A percentile compares a stretch with the other conserved stretches of the same genome.
Evolutionary conservation across 169 alveolate species (phyloP).

Genomic region (Eimeria falciformis): DNA sequence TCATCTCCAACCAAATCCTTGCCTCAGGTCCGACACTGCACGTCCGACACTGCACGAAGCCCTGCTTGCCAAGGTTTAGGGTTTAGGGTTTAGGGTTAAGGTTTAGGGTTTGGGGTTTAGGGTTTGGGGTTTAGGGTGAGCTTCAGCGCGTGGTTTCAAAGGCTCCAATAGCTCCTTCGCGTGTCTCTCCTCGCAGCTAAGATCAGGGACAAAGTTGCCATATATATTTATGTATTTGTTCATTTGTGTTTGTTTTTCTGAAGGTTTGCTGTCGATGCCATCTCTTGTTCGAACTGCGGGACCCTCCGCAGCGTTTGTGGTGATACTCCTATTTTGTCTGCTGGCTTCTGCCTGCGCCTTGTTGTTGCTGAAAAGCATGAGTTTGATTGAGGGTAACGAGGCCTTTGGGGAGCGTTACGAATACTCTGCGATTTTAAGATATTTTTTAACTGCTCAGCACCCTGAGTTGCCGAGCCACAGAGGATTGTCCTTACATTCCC

Average conservation of each 20-base stretch:
- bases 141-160: too few relatives aligned
- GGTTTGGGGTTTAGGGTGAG: too few relatives aligned
- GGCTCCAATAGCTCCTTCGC: too few relatives aligned
- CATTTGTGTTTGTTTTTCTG: background rate
- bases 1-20: slow-evolving; percentile 61
- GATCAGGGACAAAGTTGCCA: too few relatives aligned
- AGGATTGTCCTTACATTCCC: background rate
- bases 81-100: too few relatives aligned
- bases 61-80: too few relatives aligned
- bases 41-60: too few relatives aligned
- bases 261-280: slow-evolving; percentile 70
- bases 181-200: too few relatives aligned
- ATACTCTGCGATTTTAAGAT: slow-evolving; percentile 61
- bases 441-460: slow-evolving; percentile 14
- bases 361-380: slow-evolving; percentile 45
- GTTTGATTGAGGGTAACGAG: slow-evolving; percentile 42
- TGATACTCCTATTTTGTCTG: slow-evolving; percentile 19
- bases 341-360: slow-evolving; percentile 44
- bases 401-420: slow-evolving; percentile 60
- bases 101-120: too few relatives aligned
- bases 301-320: slow-evolving; percentile 18
- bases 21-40: slow-evolving; percentile 69
- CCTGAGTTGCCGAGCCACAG: background rate
- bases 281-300: slow-evolving; percentile 11
- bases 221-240: background rate